Evolutionary conservation across 208 protist species (phyloP).

Genomic region (Trypanosoma avium): DNA sequence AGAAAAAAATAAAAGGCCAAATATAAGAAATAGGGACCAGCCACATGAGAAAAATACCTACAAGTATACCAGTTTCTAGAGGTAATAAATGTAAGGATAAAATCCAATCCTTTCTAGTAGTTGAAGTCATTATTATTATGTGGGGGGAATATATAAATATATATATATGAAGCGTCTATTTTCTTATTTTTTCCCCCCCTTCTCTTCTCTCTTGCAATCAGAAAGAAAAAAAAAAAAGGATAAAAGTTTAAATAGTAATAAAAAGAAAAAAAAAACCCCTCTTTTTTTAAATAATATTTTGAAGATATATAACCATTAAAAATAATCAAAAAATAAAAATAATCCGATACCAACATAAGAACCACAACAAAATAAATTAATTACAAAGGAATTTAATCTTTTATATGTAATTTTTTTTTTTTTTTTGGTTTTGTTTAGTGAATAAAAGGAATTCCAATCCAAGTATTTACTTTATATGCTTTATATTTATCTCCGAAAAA

Average conservation of each 20-base stretch:
- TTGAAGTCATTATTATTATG: no score
- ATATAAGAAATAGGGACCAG: not conserved
- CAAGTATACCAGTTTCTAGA: not conserved
- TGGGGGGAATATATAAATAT: no score
- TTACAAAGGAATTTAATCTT: no score
- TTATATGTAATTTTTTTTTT: conserved; percentile 13
- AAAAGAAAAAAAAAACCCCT: conserved; percentile 16
- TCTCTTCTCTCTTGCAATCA: not conserved
- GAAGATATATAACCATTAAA: no score
- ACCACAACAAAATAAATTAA: no score
- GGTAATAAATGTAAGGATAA: conserved; percentile 16
- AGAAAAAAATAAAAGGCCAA: conserved; percentile 6
- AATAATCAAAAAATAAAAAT: no score
- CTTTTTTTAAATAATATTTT: no score
- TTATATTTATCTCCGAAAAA: conserved; percentile 93
- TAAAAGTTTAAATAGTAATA: not conserved
- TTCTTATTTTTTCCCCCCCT: not conserved
- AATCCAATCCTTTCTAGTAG: conserved; percentile 19
- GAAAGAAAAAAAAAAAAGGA: not conserved
- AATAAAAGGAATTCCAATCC: conserved; percentile 92
- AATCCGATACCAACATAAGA: no score
- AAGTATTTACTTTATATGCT: conserved; percentile 64
- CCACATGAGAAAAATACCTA: not conserved
- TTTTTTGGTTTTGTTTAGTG: conserved; percentile 15
- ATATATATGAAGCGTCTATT: no score